Base-by-base conservation (phyloP, 306 rosid genomes). In the Abrus pulchellus region DNA sequence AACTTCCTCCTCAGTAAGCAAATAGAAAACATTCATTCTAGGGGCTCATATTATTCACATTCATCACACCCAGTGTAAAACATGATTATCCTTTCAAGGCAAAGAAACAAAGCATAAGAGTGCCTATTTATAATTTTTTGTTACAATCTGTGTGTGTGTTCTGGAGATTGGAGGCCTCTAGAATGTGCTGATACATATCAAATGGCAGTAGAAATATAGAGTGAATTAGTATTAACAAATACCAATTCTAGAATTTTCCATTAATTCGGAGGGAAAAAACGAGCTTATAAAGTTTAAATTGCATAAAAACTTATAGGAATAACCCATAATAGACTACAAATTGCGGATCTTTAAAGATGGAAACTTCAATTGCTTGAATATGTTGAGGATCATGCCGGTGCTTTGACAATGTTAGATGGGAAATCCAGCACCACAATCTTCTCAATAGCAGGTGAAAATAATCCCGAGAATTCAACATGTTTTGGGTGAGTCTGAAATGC, bases 361-460 rank as follows among this genome's bases (percentile, higher is more conserved):
- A 55, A 78, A 60, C 43, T 53, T 74, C 13, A 60, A 62, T 32
- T 79, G 71, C 61, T 80, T 52, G 27, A 74, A 64, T 2, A n/a
- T 56, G 40, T 80, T 59, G 14, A 29, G 20, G 76, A 72, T 85
- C 72, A 81, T 36, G 84, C 77, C 63, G 83, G 86, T 62, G 87
- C 64, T 87, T 94, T 94, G 80, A 85, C 90, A 63, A 83, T 88
- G 57, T 57, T 80, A 64, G 97, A 14, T 7, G 94, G 91, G 79
- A 92, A 94, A 90, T 94, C 98, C 69, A 94, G 91, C 63, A 91
- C 81, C 76, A 94, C 91, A 78, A 94, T 88, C 77, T 94, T 92
- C 48, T 94, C 97, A 80, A 94, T 77, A 12, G 92, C 95, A 13
- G 94, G 74, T 63, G 97, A 90, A 84, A 94, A 92, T 4, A 86